These are phyloP conservation scores for Nothophytophthora sp. DNA, from an alignment of 352 stramenopile genomes.

Conservation along the genomic window DNA sequence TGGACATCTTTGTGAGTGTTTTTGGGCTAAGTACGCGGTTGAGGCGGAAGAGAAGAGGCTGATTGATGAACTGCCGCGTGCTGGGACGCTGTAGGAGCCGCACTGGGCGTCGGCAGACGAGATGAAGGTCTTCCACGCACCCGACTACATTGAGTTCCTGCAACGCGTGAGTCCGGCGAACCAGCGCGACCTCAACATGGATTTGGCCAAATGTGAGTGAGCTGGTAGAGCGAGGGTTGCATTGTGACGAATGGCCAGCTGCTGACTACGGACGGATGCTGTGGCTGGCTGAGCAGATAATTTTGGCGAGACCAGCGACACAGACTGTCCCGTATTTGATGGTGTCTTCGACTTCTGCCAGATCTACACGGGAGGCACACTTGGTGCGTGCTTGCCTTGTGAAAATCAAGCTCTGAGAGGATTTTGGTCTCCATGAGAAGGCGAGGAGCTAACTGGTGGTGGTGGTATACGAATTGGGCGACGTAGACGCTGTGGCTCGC, in stretches of 20 bases:
- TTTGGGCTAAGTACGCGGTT: background rate
- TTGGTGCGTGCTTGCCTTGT: slow-evolving; percentile 77
- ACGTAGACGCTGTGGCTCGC: slow-evolving; percentile 95
- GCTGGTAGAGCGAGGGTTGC: background rate
- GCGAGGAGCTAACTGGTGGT: background rate
- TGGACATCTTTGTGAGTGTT: slow-evolving; percentile 95
- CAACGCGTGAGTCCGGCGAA: slow-evolving; percentile 95
- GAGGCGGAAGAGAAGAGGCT: background rate
- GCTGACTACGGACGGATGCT: background rate
- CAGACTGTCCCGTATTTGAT: slow-evolving; percentile 99
- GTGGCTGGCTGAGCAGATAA: slow-evolving; percentile 76
- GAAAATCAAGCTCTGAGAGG: background rate
- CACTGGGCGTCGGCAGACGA: slow-evolving; percentile 87
- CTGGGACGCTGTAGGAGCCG: slow-evolving; percentile 43
- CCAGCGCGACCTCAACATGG: slow-evolving; percentile 71
- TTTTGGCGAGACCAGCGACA: slow-evolving; percentile 90
- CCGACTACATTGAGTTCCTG: slow-evolving; percentile 99
- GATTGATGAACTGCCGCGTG: background rate
- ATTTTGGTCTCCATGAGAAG: background rate
- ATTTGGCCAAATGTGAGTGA: slow-evolving; percentile 69
- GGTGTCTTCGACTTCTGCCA: slow-evolving; percentile 98
- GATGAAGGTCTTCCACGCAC: slow-evolving; percentile 96
- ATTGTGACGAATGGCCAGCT: background rate
- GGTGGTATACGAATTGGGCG: too few species aligned
- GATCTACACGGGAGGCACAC: slow-evolving; percentile 95